Percentiles rank a stretch among this genome's conserved stretches.
Evolutionary conservation across 345 rosid species (phyloP).

Genomic region (Salix koriyanagi): DNA sequence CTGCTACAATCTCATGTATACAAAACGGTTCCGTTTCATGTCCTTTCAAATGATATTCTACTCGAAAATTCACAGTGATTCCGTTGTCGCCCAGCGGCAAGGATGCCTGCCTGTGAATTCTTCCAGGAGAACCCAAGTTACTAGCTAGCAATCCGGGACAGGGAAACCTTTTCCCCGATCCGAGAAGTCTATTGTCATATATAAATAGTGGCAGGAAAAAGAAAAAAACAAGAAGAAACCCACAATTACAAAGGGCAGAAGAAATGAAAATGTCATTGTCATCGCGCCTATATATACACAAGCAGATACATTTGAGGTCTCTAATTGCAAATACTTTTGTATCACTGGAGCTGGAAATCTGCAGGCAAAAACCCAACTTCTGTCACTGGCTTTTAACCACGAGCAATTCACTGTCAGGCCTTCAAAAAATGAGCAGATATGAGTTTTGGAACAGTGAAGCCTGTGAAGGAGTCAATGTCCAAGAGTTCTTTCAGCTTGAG

Average conservation of each 20-base stretch:
- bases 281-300: background rate
- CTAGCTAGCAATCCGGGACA: too few relatives aligned
- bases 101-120: slow-evolving; percentile 72
- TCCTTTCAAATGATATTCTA: too few relatives aligned
- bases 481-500: slow-evolving; percentile 25
- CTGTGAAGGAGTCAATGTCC: slow-evolving; percentile 15
- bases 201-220: too few relatives aligned
- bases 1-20: too few relatives aligned
- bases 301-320: background rate
- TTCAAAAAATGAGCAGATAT: slow-evolving; percentile 19
- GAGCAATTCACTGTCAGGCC: background rate
- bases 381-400: background rate
- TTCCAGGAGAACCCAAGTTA: too few relatives aligned
- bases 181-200: background rate
- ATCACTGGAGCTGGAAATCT: too few relatives aligned
- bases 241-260: background rate
- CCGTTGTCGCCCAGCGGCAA: slow-evolving; percentile 96
- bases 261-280: too few relatives aligned
- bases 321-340: too few relatives aligned
- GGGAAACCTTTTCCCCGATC: background rate
- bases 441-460: slow-evolving; percentile 22
- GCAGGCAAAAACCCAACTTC: background rate
- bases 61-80: background rate
- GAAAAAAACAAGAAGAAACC: background rate
- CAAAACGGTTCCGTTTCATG: too few relatives aligned